Evolutionary conservation across 1,284 basidiomycete species (phyloP), one percentile per base, ranked within the genome.

Genomic region (Ustilago nuda): DNA sequence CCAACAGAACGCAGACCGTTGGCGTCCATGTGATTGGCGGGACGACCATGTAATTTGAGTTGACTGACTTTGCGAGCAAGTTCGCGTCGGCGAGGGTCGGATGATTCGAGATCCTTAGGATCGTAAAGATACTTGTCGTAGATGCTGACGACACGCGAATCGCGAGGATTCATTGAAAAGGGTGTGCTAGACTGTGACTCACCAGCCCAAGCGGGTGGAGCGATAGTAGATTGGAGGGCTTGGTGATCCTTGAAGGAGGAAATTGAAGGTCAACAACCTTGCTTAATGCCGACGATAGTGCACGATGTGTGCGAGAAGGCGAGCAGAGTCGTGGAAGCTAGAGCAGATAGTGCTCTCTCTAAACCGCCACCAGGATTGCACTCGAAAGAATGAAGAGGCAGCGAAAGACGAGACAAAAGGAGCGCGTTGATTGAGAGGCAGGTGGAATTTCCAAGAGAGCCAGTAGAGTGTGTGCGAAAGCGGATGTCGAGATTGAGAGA

Each of bases 101-200:
- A 68, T 15, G 75, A 78, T 30, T 71, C 67, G 37, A 80, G 72
- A 56, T 80, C 78, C 32, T 66, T 75, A 3, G 78, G 75, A 37
- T 80, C 78, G 71, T 78, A 81, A 43, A 81, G 71, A 39, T 81
- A 81, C 63, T 79, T 76, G 62, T 81, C 79, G 61, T 80, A 80
- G 69, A 80, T 80, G 58, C 78, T 79, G 54, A 77, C 67, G 43
- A 80, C 71, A n/a, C 79, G 76, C 36, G 76, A 78, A 39, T 80
- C 79, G 41, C 76, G 67, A 27, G 70, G 69, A 48, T 76, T 76
- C 56, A 66, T 56, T 13, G 69, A 72, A 43, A 67, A 68, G 37
- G 65, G 68, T 61, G 68, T 68, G 52, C 67, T 75, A 54, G 72
- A 75, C 30, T 53, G 51, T 11, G 72, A 75, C 48, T 76, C 73